These are phyloP conservation scores for Cercospora beticola DNA, from an alignment of 2,329 filamentous ascomycete species.

Conservation along the genomic window DNA sequence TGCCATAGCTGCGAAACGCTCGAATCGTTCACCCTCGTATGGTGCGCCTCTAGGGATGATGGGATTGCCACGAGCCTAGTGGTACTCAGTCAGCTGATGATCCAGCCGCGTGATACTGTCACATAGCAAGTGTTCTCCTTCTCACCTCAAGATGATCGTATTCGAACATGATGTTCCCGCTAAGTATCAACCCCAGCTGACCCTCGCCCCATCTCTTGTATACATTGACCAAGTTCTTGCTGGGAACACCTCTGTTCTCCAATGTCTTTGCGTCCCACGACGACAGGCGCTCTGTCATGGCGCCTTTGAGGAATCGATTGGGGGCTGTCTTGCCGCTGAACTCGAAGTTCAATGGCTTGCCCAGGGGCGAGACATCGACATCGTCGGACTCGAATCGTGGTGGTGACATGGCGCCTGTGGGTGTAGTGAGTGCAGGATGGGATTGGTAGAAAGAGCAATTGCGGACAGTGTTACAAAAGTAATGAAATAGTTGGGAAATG, in stretches of 20 bases:
- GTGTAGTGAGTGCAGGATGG: background rate
- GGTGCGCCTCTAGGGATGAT: slow-evolving; percentile 57
- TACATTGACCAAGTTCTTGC: slow-evolving; percentile 54
- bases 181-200: slow-evolving; percentile 56
- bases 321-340: slow-evolving; percentile 56
- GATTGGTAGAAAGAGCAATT: background rate
- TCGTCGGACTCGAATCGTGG: slow-evolving; percentile 44
- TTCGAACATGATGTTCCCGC: slow-evolving; percentile 59
- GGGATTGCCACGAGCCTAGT: slow-evolving; percentile 48
- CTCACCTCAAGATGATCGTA: slow-evolving; percentile 16
- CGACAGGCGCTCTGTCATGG: slow-evolving; percentile 65
- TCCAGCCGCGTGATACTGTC: background rate
- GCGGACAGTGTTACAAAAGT: background rate
- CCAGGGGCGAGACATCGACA: slow-evolving; percentile 43
- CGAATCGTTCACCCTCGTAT: slow-evolving; percentile 59
- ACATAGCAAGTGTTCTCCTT: slow-evolving; percentile 37
- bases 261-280: slow-evolving; percentile 59
- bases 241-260: slow-evolving; percentile 55
- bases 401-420: slow-evolving; percentile 17
- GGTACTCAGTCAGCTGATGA: slow-evolving; percentile 33
- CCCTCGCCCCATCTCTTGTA: slow-evolving; percentile 64
- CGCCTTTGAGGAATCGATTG: slow-evolving; percentile 66
- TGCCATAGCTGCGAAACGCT: slow-evolving; percentile 59
- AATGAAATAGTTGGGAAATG: background rate
- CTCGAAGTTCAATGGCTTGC: slow-evolving; percentile 46